phyloP scores from a whole-genome alignment of 805 yeast species.

The Saccharomycopsis olivae region DNA sequence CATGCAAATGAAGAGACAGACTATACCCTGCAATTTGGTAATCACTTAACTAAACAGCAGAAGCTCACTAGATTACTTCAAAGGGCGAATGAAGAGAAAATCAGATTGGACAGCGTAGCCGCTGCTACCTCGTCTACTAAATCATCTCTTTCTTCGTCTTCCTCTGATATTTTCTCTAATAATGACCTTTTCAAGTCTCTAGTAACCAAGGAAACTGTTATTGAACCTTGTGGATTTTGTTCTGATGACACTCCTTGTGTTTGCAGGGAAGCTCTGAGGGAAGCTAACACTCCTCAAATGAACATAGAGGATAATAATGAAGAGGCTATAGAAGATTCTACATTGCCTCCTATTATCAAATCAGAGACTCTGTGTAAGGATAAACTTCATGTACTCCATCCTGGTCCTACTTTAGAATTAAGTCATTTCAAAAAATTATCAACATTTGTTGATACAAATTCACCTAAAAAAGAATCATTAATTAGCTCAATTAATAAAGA shows the following conservation, averaged over 20 bases:
- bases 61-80: slow-evolving; percentile 12
- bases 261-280: slow-evolving; percentile 55
- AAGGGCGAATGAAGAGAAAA: neutral
- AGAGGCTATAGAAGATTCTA: neutral
- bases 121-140: neutral
- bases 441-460: neutral
- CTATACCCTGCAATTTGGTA: slow-evolving; percentile 10
- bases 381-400: slow-evolving; percentile 49
- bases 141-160: neutral
- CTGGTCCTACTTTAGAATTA: slow-evolving; percentile 51
- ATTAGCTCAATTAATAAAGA: slow-evolving; percentile 6
- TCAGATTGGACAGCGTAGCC: neutral
- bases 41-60: slow-evolving; percentile 14
- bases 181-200: slow-evolving; percentile 12
- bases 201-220: slow-evolving; percentile 4
- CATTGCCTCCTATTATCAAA: neutral
- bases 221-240: slow-evolving; percentile 86
- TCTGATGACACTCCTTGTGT: slow-evolving; percentile 88
- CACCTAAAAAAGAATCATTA: neutral
- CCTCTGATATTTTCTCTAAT: slow-evolving; percentile 8
- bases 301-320: too few species aligned
- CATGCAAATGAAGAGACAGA: slow-evolving; percentile 10
- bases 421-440: too few species aligned
- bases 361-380: slow-evolving; percentile 17
- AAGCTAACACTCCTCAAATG: too few species aligned